Evolutionary conservation across 2,329 filamentous ascomycete genomes (phyloP), one percentile per base, ranked within the genome.

Genomic region (Immersiporthe knoxdaviesiana): DNA sequence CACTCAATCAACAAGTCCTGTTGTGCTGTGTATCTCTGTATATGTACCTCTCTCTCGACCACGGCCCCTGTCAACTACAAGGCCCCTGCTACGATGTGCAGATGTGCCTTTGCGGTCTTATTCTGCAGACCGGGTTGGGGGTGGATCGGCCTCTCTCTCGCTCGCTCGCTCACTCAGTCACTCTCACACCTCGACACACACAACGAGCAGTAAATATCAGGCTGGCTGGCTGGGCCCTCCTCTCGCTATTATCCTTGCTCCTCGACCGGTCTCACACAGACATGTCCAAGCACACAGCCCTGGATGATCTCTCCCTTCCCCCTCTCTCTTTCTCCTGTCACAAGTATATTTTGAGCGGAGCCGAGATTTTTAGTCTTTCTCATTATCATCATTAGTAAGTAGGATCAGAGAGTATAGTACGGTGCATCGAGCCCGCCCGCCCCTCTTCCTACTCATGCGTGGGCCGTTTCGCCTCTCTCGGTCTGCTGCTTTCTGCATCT

Each of bases 61-160:
- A 12, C 24, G 21, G 63, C 66, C 63, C 60, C 65, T 66, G 66
- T 44, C n/a, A n/a, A n/a, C 56, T 65, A 37, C 66, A 66, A 39
- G n/a, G n/a, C n/a, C n/a, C 21, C 50, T 66, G 63, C 35, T 35
- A 10, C 62, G 65, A 30, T 21, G 58, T 63, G 69, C 66, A 66
- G 68, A 63, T 67, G 52, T 50, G 52, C 52, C 58, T 27, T 21
- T 27, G 39, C 41, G 24, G 35, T 32, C 41, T 12, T 35, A 21
- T 47, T 16, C 44, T 47, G 44, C 21, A 47, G 18, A n/a, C 7
- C 21, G 44, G 44, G 18, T n/a, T 35, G 35, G 44, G 18, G 44
- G 44, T n/a, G 41, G 41, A 18, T 32, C 39, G 16, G 61, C 14
- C 61, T 65, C 21, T 35, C 32, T 47, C 41, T 66, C n/a, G 41